Conservation (phyloP, 345 rosid species). For the Salix arbutifolia region DNA sequence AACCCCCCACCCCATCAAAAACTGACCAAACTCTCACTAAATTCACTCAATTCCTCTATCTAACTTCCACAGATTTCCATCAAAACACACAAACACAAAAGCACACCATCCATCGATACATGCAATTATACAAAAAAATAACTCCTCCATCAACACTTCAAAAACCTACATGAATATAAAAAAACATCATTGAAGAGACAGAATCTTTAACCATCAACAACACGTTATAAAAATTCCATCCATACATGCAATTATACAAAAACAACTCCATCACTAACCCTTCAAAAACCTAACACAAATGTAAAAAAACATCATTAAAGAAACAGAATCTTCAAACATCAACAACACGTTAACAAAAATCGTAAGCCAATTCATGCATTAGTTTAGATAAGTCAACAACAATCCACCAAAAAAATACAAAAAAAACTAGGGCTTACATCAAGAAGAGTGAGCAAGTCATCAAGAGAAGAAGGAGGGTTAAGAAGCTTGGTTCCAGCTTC, state of each 20-base stretch:
- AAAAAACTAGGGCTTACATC: constrained; percentile 45
- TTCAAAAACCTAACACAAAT: no score
- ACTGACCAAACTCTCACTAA: neutral
- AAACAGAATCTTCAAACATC: neutral
- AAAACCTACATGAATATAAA: no score
- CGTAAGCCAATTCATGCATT: neutral
- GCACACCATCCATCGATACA: neutral
- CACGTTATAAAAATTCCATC: no score
- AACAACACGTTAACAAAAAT: neutral
- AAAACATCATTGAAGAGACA: no score
- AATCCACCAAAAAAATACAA: neutral
- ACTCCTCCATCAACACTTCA: no score
- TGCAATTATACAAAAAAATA: neutral
- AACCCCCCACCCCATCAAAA: neutral
- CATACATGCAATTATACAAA: no score
- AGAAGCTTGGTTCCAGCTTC: constrained; percentile 71
- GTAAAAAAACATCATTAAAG: neutral
- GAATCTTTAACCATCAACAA: no score
- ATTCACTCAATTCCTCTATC: neutral
- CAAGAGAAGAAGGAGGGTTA: constrained; percentile 60
- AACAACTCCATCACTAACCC: no score
- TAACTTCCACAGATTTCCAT: neutral
- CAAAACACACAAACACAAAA: neutral
- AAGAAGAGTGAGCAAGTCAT: constrained; percentile 74
- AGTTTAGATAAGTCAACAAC: neutral